A percentile compares a stretch with the other conserved stretches of the same genome.
Evolutionary conservation across 2,329 filamentous ascomycete species (phyloP).

Genomic region (Kalmusia sp.): DNA sequence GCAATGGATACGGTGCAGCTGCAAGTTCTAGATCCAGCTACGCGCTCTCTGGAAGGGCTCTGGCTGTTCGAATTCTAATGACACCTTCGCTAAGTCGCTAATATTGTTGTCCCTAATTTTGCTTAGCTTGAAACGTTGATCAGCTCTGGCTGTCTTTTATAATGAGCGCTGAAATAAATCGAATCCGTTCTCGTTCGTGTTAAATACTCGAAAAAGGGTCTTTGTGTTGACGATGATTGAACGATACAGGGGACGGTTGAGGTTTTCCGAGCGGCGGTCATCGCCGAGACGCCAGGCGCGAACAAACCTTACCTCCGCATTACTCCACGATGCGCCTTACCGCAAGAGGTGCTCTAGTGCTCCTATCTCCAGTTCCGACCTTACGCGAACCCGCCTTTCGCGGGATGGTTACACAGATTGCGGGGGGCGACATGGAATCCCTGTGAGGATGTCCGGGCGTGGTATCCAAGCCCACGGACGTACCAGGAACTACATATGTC

Average conservation of each 20-base stretch:
- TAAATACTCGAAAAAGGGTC: neutral
- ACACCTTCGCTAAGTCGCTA: too few relatives aligned
- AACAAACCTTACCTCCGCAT: conserved; percentile 11
- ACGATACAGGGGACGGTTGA: conserved; percentile 16
- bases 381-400: conserved; percentile 16
- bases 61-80: neutral
- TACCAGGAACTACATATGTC: conserved; percentile 6
- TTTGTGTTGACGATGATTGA: neutral
- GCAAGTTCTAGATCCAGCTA: neutral
- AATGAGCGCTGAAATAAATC: neutral
- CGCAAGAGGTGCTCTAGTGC: conserved; percentile 6
- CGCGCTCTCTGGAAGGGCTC: neutral
- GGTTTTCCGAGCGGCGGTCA: conserved; percentile 25
- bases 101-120: too few relatives aligned
- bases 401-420: conserved; percentile 1
- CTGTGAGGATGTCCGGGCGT: conserved; percentile 5
- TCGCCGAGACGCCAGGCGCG: conserved; percentile 18
- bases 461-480: conserved; percentile 7
- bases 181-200: too few relatives aligned
- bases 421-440: conserved; percentile 6
- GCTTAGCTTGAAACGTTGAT: too few relatives aligned
- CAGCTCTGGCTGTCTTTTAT: neutral
- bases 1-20: neutral
- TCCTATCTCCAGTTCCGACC: conserved; percentile 14
- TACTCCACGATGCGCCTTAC: conserved; percentile 14